These are phyloP conservation scores for Tephrocybe rancida DNA, from an alignment of 768 basidiomycete genomes.

Conservation along the genomic window DNA sequence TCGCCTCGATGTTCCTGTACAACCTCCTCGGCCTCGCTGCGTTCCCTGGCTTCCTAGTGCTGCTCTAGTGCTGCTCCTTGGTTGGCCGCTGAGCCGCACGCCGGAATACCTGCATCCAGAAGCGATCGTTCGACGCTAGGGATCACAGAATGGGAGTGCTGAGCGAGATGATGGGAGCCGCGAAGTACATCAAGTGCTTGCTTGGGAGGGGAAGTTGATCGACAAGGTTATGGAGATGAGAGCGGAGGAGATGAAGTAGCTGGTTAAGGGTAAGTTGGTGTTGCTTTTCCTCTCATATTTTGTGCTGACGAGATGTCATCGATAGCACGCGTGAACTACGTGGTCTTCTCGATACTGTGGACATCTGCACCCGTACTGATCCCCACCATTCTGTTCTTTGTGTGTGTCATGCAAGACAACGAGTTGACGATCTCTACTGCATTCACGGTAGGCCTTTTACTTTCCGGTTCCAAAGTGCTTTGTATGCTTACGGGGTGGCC, in stretches of 20 bases:
- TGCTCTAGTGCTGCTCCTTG: constrained; percentile 61
- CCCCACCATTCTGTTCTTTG: constrained; percentile 83
- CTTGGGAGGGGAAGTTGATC: constrained; percentile 82
- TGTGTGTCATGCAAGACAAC: constrained; percentile 69
- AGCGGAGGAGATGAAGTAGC: constrained; percentile 72
- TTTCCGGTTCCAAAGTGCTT: too few relatives aligned
- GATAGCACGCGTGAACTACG: constrained; percentile 64
- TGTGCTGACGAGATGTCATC: not conserved
- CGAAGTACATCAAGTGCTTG: constrained; percentile 83
- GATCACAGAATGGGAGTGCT: constrained; percentile 81
- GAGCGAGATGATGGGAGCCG: constrained; percentile 75
- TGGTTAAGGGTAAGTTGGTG: constrained; percentile 65
- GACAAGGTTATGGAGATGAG: constrained; percentile 63
- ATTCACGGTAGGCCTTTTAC: too few relatives aligned
- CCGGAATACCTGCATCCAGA: constrained; percentile 61
- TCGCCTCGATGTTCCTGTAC: constrained; percentile 77
- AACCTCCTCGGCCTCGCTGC: constrained; percentile 70
- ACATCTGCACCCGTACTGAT: constrained; percentile 76
- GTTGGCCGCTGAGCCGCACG: constrained; percentile 73
- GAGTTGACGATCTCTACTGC: too few relatives aligned
- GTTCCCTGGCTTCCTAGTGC: constrained; percentile 73
- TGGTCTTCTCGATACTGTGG: constrained; percentile 77
- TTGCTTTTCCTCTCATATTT: not conserved
- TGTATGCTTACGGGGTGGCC: too few relatives aligned
- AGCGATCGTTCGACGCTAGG: constrained; percentile 58